phyloP scores from a whole-genome alignment of 768 basidiomycete species.

The Leccinum imitatum region DNA sequence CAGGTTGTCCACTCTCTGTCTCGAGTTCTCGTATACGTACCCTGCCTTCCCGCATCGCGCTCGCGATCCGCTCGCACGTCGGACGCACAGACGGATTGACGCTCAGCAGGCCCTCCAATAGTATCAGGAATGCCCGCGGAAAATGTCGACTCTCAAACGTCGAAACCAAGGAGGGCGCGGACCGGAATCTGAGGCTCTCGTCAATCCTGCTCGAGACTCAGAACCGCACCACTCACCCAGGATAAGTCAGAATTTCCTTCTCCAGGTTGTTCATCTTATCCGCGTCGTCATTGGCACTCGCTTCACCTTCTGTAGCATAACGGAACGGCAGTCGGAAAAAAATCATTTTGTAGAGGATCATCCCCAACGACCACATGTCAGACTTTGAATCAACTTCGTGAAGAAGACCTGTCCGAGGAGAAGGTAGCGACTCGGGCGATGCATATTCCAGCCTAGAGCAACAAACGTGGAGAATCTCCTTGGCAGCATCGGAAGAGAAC shows the following conservation, averaged over 20 bases:
- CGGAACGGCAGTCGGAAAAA: constrained; percentile 89
- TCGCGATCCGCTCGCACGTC: constrained; percentile 67
- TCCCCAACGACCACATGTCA: constrained; percentile 97
- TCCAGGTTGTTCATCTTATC: constrained; percentile 72
- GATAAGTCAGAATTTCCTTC: constrained; percentile 69
- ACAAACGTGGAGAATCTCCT: not conserved
- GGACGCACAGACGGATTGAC: constrained; percentile 62
- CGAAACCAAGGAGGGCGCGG: constrained; percentile 47
- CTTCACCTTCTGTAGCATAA: constrained; percentile 63
- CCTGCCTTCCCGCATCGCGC: constrained; percentile 67
- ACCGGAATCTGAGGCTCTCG: constrained; percentile 45
- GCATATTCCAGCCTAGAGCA: constrained; percentile 73
- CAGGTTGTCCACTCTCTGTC: not conserved
- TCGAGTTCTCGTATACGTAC: constrained; percentile 42
- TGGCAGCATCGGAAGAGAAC: constrained; percentile 29
- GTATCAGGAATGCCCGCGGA: constrained; percentile 64
- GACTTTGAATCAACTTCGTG: constrained; percentile 80
- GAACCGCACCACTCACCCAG: constrained; percentile 51
- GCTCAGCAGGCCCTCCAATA: constrained; percentile 72
- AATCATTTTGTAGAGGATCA: constrained; percentile 91
- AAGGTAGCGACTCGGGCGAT: constrained; percentile 83
- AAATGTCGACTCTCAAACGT: constrained; percentile 72
- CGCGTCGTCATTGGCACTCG: constrained; percentile 46
- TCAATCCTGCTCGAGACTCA: constrained; percentile 9
- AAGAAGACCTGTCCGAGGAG: constrained; percentile 61